phyloP scores from a whole-genome alignment of 2,329 filamentous ascomycete genomes.

The Epichloe sp. region DNA sequence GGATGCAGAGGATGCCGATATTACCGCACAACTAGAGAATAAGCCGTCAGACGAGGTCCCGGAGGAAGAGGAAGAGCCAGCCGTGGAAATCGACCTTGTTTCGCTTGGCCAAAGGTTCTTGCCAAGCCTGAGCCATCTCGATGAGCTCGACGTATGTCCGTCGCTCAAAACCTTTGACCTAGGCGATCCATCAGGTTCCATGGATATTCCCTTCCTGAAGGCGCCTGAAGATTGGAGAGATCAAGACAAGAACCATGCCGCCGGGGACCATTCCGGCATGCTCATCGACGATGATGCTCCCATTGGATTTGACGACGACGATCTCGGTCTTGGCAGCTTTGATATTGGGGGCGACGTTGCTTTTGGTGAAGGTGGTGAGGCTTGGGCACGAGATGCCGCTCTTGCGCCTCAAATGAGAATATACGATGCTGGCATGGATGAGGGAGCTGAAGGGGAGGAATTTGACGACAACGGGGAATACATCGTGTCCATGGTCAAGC shows the following conservation, averaged over 20 bases:
- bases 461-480: constrained; percentile 54
- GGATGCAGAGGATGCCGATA: constrained; percentile 16
- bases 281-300: constrained; percentile 80
- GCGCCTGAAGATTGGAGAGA: constrained; percentile 77
- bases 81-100: constrained; percentile 64
- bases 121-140: constrained; percentile 61
- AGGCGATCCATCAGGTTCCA: constrained; percentile 68
- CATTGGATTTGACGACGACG: constrained; percentile 59
- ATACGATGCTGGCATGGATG: constrained; percentile 51
- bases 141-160: constrained; percentile 84
- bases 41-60: constrained; percentile 30
- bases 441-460: constrained; percentile 25
- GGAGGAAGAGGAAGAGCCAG: constrained; percentile 36
- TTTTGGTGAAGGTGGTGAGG: constrained; percentile 92
- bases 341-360: constrained; percentile 61
- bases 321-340: constrained; percentile 58
- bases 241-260: constrained; percentile 46
- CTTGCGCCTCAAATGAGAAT: constrained; percentile 76
- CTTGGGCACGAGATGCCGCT: constrained; percentile 84
- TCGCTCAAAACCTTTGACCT: constrained; percentile 90
- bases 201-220: constrained; percentile 86
- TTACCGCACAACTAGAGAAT: constrained; percentile 25
- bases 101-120: constrained; percentile 73
- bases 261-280: constrained; percentile 61
- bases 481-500: constrained; percentile 63